Evolutionary conservation across 2,329 filamentous ascomycete genomes (phyloP).

Genomic region (Colletotrichum tofieldiae): DNA sequence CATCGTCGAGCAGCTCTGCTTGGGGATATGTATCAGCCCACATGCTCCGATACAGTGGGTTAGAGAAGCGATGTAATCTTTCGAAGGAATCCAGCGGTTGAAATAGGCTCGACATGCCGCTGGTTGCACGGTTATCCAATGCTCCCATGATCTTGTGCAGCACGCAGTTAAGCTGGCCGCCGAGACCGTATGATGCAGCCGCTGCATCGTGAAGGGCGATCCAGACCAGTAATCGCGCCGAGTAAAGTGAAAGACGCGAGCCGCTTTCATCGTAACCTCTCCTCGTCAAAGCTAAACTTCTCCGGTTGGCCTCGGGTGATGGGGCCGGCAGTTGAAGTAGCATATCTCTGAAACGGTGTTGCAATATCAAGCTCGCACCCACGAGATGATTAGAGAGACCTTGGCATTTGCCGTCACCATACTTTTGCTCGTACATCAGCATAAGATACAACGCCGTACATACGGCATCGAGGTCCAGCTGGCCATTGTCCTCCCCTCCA

Average conservation of each 20-base stretch:
- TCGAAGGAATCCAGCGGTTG: conserved; percentile 46
- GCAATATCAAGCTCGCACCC: conserved; percentile 51
- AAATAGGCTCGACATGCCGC: conserved; percentile 18
- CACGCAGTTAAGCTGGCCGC: conserved; percentile 51
- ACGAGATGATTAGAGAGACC: conserved; percentile 52
- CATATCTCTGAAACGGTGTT: conserved; percentile 46
- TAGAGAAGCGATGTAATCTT: conserved; percentile 52
- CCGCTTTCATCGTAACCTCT: conserved; percentile 21
- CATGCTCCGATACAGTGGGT: conserved; percentile 51
- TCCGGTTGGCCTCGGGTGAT: conserved; percentile 37
- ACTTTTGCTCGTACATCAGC: conserved; percentile 57
- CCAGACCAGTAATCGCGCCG: conserved; percentile 53
- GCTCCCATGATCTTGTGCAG: conserved; percentile 45
- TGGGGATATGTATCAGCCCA: conserved; percentile 55
- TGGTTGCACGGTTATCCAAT: background rate
- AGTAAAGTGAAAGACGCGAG: conserved; percentile 50
- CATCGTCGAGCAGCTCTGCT: conserved; percentile 53
- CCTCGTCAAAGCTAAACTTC: conserved; percentile 29
- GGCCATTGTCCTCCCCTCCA: conserved; percentile 42
- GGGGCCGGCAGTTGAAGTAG: conserved; percentile 34
- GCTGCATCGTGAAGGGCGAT: conserved; percentile 51
- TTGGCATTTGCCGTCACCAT: conserved; percentile 52
- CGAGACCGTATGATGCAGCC: conserved; percentile 51
- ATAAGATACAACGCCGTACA: conserved; percentile 54
- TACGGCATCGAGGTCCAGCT: conserved; percentile 51